Base-by-base conservation (phyloP, 768 basidiomycete species). In the Lyophyllum decastes region DNA sequence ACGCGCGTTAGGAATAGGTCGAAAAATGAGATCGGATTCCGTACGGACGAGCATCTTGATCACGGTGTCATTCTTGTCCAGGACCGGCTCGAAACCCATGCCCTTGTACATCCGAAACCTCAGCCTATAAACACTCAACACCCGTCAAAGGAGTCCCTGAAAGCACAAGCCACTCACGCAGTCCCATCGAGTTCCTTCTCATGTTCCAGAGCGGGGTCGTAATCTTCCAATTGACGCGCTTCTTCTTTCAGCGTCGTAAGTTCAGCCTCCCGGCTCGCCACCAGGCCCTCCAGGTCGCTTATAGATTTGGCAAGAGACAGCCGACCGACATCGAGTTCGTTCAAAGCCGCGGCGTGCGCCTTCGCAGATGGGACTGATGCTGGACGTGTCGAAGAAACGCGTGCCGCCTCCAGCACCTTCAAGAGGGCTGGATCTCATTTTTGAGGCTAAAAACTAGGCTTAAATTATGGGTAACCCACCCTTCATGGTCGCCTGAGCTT, bases 171-270 rank as follows among this genome's bases (percentile, higher is more conserved):
- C 26, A 72, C 89, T 67, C 72, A 92, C 91, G 80, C 72, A 44
- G 83, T 83, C 19, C 87, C 84, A 64, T 89, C 87, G 35, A 92
- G 71, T 51, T 90, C 85, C 47, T 77, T 81, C 58, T 83, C 84
- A 61, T 91, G 90, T 59, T 91, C 89, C 19, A 78, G 70, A 7
- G 89, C 87, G 21, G 89, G 87, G 69, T 93, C 90, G 51, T 82
- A 85, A 41, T 79, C 79, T 66, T 92, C 90, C 58, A 90, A 68
- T 41, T 68, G 71, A 30, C 79, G 78, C 0, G 81, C 80, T 60
- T 86, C 84, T 53, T 88, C 88, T 62, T 88, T 89, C 57, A 93
- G 73, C 4, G 78, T 75, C 7, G 88, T 77, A 0, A 91, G 80
- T 65, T 90, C 89, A 1, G 83, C 86, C 64, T 92, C 89, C 64